Base-by-base conservation (phyloP, 352 stramenopile species). In the Pythium vanterpoolii region DNA sequence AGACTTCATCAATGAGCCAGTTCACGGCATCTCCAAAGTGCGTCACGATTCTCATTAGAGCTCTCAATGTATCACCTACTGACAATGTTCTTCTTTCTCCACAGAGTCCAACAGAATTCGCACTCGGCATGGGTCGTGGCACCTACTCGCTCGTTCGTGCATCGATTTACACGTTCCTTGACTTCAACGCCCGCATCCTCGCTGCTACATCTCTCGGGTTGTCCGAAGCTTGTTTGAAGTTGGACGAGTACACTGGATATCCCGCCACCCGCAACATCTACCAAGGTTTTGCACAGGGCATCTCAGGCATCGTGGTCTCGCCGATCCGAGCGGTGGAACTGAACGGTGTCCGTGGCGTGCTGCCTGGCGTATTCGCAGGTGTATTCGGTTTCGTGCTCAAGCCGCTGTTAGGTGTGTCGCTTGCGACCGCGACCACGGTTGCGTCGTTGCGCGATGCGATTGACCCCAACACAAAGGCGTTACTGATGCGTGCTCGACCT, bases 201-300 rank as follows among this genome's bases (percentile, higher is more conserved):
- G 89, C 80, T 9, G 86, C 84, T 6, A 85, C 83, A 28, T 87
- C 85, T 4, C 74, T 96, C 1, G 86, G 86, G 21, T 64, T 96
- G 6, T 91, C 86, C 0, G 86, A 96, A 52, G 86, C 86, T 2
- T 96, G 86, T 50, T 63, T 93, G 36, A 93, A 93, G 60, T 53
- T 96, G 44, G 86, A 96, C 45, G 84, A 92, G 68, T 96, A 96
- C 69, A 94, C 86, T 6, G 86, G 84, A 8, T 96, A 96, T 36
- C 81, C 81, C 5, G 81, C 84, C 5, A 92, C 86, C 8, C 77
- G 82, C 13, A 91, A 93, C 61, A 90, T 96, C 31, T 96, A 94
- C 49, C 86, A 96, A 59, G 86, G 83, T 9, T 79, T 96, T 14
- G 86, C 86, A 13, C 86, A 96, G 62, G 84, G 86, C 27, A 81